Evolutionary conservation across 805 yeast genomes (phyloP), one percentile per base, ranked within the genome.

Genomic region (Metschnikowia gelsemii): DNA sequence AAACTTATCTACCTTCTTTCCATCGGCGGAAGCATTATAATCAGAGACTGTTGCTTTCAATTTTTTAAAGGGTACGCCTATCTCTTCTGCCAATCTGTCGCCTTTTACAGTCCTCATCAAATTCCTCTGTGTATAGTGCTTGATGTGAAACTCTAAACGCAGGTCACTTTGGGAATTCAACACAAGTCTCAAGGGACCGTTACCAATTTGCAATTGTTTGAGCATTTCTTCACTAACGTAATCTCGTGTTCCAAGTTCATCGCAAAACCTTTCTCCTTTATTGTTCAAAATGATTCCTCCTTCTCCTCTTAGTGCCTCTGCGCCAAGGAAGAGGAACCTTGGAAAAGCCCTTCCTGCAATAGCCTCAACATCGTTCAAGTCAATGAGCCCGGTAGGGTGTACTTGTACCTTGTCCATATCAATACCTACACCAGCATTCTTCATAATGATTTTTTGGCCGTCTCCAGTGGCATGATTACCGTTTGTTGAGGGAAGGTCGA

Each of bases 381-480:
- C 78, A 40, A 80, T 73, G 47, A 80, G 70, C 0, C 85, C 86
- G 3, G 85, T 80, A 6, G 86, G 86, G 50, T 80, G 85, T 18
- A 80, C 82, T 57, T 80, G 86, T 32, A 80, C 79, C 54, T 79
- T 76, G 41, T 80, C 84, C 69, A 80, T 62, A 56, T 80, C 85
- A 41, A 80, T 69, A n/a, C 78, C 76, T 26, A 68, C 60, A 8
- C 80, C 85, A 6, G 77, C 70, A 41, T 74, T 64, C 34, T 66
- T 66, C 59, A 75, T 63, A 49, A 78, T 66, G 47, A 79, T 68
- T 47, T 76, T 76, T 43, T 78, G 80, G 3, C 84, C 84, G 54
- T 80, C 84, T 3, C 84, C 81, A 8, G 82, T 76, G 11, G 82
- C 81, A 47, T 77, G 81, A 23, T 66, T 70, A 8, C 83, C 81